phyloP scores from a whole-genome alignment of 306 rosid genomes.

The Nissolia schottii region DNA sequence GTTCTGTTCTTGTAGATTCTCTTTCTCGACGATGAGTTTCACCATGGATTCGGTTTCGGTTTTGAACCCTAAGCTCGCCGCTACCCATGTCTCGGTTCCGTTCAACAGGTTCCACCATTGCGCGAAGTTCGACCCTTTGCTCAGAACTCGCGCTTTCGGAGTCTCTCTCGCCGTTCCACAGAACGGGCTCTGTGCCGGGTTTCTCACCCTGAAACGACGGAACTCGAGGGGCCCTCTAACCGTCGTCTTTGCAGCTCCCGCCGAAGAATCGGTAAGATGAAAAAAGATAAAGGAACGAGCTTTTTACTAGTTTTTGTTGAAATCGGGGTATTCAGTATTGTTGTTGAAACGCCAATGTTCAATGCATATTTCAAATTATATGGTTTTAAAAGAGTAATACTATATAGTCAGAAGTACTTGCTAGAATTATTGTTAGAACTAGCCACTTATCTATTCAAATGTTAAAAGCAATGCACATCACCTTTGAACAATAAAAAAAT shows the following conservation, averaged over 20 bases:
- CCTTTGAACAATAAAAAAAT: too few species aligned
- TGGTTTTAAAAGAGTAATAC: too few species aligned
- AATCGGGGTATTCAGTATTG: neutral
- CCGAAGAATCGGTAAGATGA: slow-evolving; percentile 61
- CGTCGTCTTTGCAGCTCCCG: slow-evolving; percentile 48
- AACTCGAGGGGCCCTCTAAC: slow-evolving; percentile 30
- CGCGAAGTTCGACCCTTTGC: slow-evolving; percentile 44
- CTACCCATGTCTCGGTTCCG: slow-evolving; percentile 13
- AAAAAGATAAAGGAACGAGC: neutral
- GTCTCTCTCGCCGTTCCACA: slow-evolving; percentile 22
- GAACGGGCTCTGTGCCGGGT: slow-evolving; percentile 18
- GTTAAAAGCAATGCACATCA: neutral
- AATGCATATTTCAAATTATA: neutral
- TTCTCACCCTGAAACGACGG: slow-evolving; percentile 27
- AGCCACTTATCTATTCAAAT: neutral
- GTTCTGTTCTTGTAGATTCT: neutral
- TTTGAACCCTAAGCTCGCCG: slow-evolving; percentile 52
- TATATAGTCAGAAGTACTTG: too few species aligned
- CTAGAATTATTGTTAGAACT: too few species aligned
- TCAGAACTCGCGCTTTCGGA: slow-evolving; percentile 29
- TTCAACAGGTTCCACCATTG: slow-evolving; percentile 23
- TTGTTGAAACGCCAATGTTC: neutral
- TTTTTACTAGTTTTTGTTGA: neutral
- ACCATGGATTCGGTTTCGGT: slow-evolving; percentile 57
- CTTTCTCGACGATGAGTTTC: slow-evolving; percentile 26